phyloP scores from a whole-genome alignment of 2,329 filamentous ascomycete species.

The Purpureocillium lavendulum region DNA sequence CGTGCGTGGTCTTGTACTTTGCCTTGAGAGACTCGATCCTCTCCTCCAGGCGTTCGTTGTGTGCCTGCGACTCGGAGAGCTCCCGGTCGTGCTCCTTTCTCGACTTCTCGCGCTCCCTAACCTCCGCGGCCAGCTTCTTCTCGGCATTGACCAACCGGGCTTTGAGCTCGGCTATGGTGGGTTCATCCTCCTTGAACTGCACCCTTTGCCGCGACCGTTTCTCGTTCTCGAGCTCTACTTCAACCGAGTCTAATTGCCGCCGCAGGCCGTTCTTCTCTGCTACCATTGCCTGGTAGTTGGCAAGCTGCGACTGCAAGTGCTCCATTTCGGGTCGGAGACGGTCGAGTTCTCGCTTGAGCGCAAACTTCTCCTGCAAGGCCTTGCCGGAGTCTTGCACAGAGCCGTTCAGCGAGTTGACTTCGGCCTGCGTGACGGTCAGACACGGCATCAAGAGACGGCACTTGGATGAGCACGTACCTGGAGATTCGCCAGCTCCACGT shows the following conservation, averaged over 20 bases:
- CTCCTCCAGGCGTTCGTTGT: conserved; percentile 58
- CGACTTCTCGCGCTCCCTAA: conserved; percentile 36
- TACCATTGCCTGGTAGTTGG: conserved; percentile 58
- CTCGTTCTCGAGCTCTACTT: conserved; percentile 77
- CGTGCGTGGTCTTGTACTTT: conserved; percentile 62
- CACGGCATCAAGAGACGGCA: background rate
- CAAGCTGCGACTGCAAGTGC: conserved; percentile 44
- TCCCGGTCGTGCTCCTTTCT: conserved; percentile 42
- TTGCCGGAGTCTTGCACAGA: conserved; percentile 63
- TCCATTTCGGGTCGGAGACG: conserved; percentile 47
- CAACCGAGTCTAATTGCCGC: conserved; percentile 65
- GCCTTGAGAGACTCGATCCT: conserved; percentile 61
- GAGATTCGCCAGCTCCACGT: conserved; percentile 37
- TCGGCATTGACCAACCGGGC: conserved; percentile 26
- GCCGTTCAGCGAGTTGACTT: conserved; percentile 60
- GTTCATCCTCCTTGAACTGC: conserved; percentile 23
- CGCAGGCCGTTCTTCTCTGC: conserved; percentile 75
- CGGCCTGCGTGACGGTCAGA: conserved; percentile 41
- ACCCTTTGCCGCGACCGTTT: conserved; percentile 32
- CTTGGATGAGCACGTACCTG: conserved; percentile 26
- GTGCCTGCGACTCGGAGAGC: conserved; percentile 50
- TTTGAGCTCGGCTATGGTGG: conserved; percentile 33
- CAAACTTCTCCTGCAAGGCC: conserved; percentile 51
- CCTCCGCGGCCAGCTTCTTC: conserved; percentile 29
- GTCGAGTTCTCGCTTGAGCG: conserved; percentile 42